Conservation (phyloP, 1,139 yeast species). For the Scheffersomyces segobiensis region DNA sequence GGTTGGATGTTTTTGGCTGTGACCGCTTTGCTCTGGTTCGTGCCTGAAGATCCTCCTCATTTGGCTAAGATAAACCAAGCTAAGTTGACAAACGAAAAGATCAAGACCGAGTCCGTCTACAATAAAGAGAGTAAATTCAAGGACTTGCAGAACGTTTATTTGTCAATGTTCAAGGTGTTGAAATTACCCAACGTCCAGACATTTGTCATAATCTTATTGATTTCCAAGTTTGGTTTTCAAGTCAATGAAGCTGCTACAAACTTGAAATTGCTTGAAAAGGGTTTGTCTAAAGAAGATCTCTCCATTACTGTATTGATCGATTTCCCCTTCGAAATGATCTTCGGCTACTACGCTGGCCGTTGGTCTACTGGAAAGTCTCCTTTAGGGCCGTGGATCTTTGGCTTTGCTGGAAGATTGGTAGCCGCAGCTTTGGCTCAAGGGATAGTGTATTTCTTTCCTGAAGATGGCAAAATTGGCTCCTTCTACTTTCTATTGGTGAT, state of each 20-base stretch:
- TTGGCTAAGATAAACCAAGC: slow-evolving; percentile 41
- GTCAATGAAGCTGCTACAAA: slow-evolving; percentile 96
- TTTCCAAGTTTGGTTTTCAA: slow-evolving; percentile 90
- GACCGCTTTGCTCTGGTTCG: slow-evolving; percentile 60
- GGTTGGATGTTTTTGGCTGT: slow-evolving; percentile 71
- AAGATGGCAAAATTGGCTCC: slow-evolving; percentile 45
- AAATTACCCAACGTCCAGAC: slow-evolving; percentile 75
- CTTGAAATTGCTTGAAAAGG: slow-evolving; percentile 86
- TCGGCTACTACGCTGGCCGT: slow-evolving; percentile 94
- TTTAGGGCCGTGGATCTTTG: slow-evolving; percentile 85
- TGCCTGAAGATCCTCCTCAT: slow-evolving; percentile 69
- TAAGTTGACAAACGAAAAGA: slow-evolving; percentile 35
- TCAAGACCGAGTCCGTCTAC: slow-evolving; percentile 27
- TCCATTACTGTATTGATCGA: slow-evolving; percentile 91
- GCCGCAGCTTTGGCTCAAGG: slow-evolving; percentile 79
- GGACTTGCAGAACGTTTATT: slow-evolving; percentile 56
- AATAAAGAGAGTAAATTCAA: slow-evolving; percentile 21
- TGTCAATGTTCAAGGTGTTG: slow-evolving; percentile 74
- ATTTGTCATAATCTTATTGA: slow-evolving; percentile 69
- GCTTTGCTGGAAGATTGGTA: slow-evolving; percentile 77
- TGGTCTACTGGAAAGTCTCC: slow-evolving; percentile 83
- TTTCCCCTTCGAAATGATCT: slow-evolving; percentile 92
- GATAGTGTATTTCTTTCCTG: slow-evolving; percentile 73
- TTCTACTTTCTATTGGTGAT: slow-evolving; percentile 70
- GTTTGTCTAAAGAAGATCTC: slow-evolving; percentile 88